Conservation (phyloP, 2,329 filamentous ascomycete genomes). For the Diplocarpon rosae region DNA sequence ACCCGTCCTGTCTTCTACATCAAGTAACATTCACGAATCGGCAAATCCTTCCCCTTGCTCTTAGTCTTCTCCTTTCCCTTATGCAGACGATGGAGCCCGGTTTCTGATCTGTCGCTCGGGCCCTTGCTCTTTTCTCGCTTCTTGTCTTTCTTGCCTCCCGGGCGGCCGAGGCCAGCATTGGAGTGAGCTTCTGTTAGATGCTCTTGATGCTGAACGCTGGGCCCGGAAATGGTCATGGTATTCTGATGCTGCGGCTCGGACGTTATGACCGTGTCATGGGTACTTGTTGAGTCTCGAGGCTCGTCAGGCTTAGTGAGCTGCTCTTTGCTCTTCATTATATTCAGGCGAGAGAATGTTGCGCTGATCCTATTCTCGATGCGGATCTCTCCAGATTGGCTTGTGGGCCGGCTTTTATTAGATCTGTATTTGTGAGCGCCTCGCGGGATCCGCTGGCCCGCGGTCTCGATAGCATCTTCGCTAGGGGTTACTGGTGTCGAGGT, state of each 20-base stretch:
- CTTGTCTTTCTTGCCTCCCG: conserved; percentile 19
- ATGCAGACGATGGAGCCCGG: too few species aligned
- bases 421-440: conserved; percentile 46
- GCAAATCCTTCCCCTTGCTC: too few species aligned
- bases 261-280: conserved; percentile 2
- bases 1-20: too few species aligned
- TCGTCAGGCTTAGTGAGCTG: conserved; percentile 17
- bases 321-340: conserved; percentile 24
- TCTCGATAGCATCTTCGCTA: conserved; percentile 41
- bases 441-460: conserved; percentile 42
- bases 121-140: conserved; percentile 23
- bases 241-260: conserved; percentile 9
- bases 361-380: conserved; percentile 48
- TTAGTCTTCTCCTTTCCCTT: too few species aligned
- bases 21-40: too few species aligned
- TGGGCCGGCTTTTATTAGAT: conserved; percentile 41
- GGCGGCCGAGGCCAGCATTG: conserved; percentile 4
- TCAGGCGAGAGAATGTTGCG: conserved; percentile 40
- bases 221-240: conserved; percentile 10
- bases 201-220: conserved; percentile 4
- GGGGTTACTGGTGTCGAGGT: conserved; percentile 36
- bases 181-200: background rate
- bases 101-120: conserved; percentile 4
- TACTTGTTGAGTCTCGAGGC: conserved; percentile 7
- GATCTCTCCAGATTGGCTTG: conserved; percentile 47